phyloP scores from a whole-genome alignment of 2,329 filamentous ascomycete genomes.

The Thelonectria rubi region DNA sequence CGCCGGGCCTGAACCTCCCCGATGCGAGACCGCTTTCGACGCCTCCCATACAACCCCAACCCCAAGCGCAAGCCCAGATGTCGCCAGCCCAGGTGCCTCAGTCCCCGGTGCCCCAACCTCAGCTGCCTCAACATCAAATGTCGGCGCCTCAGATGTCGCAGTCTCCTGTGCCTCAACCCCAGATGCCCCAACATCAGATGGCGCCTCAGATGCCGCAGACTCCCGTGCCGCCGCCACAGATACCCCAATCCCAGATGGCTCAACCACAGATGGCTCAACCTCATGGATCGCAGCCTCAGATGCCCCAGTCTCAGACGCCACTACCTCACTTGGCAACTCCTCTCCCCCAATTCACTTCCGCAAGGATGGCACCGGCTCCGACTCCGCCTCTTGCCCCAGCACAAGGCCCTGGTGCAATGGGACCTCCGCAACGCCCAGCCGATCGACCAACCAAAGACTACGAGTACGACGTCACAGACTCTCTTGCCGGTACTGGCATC shows the following conservation, averaged over 20 bases:
- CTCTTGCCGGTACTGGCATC: constrained; percentile 84
- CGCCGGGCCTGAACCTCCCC: constrained; percentile 48
- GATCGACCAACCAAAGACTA: constrained; percentile 70
- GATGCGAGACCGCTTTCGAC: constrained; percentile 46
- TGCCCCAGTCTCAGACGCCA: not conserved
- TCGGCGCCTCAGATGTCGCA: no score
- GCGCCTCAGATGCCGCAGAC: no score
- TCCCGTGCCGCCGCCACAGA: no score
- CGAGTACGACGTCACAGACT: constrained; percentile 82
- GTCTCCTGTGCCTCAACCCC: no score
- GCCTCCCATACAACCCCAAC: constrained; percentile 46
- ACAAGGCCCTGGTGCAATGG: constrained; percentile 55
- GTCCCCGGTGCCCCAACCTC: not conserved
- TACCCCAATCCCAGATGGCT: constrained; percentile 25
- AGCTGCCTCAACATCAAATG: no score
- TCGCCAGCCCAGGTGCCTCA: not conserved
- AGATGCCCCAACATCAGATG: no score
- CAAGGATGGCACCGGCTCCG: constrained; percentile 33
- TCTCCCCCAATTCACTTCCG: constrained; percentile 38
- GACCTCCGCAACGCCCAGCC: constrained; percentile 67
- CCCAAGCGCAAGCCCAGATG: no score
- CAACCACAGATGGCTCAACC: no score
- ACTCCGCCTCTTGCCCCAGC: constrained; percentile 37
- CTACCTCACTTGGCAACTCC: constrained; percentile 38
- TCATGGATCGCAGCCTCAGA: no score